Base-by-base conservation (phyloP, 2,329 filamentous ascomycete genomes). In the Aspergillus proliferans region DNA sequence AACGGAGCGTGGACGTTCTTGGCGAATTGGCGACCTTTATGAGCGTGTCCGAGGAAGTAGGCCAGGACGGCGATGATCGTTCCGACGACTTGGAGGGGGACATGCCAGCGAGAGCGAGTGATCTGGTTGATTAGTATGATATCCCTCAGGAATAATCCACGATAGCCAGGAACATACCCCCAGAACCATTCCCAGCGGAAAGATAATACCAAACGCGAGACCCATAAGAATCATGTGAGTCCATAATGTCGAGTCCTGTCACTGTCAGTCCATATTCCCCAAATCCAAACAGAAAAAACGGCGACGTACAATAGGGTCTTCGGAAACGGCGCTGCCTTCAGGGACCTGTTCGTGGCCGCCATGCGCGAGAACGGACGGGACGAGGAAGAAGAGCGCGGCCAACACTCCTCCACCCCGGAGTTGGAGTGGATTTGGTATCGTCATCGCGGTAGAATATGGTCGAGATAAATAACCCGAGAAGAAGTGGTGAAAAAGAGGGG, bases 111-210 rank as follows among this genome's bases (percentile, higher is more conserved):
- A 52, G 86, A 95, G 53, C 88, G 89, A 56, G 87, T 83, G 51
- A 98, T 91, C 86, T 94, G 66, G 6, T 26, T 28, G 7, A 43
- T 15, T 8, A 45, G 41, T 21, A 5, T 19, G 22, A 39, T 22
- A 15, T 6, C 8, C n/a, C 12, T 15, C 43, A 45, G 10, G 26
- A 30, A 30, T 12, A 34, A 24, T 42, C 43, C 50, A 4, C 10
- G 26, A 30, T 12, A 12, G 12, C 26, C 26, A 30, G 26, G 26
- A 30, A 54, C 85, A 61, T 81, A 93, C 88, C 51, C 92, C 92
- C 15, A 96, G 76, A 39, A 97, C 90, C 92, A 98, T 97, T 60
- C 93, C 93, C 14, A 88, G 78, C 9, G 93, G 93, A 63, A 95
- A 97, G 51, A 97, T 81, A 58, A 98, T 78, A 53, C 93, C 93